Conservation (phyloP, 2,329 filamentous ascomycete species). For the Fusarium mexicanum region DNA sequence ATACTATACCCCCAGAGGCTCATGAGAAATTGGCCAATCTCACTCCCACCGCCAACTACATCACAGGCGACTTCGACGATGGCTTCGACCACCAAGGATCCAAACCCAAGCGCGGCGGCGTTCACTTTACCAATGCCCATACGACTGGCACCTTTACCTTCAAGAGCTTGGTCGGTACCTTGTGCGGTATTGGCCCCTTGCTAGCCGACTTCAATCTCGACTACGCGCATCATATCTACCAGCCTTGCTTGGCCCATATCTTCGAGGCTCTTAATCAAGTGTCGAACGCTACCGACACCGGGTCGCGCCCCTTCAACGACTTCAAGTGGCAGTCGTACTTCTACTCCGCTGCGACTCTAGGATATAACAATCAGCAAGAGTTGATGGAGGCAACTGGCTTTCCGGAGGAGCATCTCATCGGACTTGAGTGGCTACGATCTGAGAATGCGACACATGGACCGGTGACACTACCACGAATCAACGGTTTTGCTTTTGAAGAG, state of each 20-base stretch:
- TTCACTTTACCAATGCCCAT: slow-evolving; percentile 53
- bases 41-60: slow-evolving; percentile 47
- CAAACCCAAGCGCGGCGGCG: slow-evolving; percentile 47
- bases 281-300: neutral
- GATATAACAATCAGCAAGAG: slow-evolving; percentile 48
- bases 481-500: slow-evolving; percentile 50
- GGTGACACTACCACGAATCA: slow-evolving; percentile 44
- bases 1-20: slow-evolving; percentile 46
- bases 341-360: slow-evolving; percentile 46
- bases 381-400: slow-evolving; percentile 46
- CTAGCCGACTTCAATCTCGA: slow-evolving; percentile 55
- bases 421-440: slow-evolving; percentile 44
- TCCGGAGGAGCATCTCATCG: slow-evolving; percentile 38
- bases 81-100: slow-evolving; percentile 41
- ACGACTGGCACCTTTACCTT: slow-evolving; percentile 56
- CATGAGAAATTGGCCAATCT: slow-evolving; percentile 41
- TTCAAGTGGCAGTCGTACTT: slow-evolving; percentile 47
- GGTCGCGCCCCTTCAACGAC: slow-evolving; percentile 3
- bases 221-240: slow-evolving; percentile 54
- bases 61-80: slow-evolving; percentile 51
- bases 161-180: slow-evolving; percentile 54
- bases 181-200: slow-evolving; percentile 55
- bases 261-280: slow-evolving; percentile 48
- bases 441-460: slow-evolving; percentile 44
- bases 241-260: slow-evolving; percentile 55